Conservation (phyloP, 179 eudicot genomes). For the Sideroxylon spinosum region DNA sequence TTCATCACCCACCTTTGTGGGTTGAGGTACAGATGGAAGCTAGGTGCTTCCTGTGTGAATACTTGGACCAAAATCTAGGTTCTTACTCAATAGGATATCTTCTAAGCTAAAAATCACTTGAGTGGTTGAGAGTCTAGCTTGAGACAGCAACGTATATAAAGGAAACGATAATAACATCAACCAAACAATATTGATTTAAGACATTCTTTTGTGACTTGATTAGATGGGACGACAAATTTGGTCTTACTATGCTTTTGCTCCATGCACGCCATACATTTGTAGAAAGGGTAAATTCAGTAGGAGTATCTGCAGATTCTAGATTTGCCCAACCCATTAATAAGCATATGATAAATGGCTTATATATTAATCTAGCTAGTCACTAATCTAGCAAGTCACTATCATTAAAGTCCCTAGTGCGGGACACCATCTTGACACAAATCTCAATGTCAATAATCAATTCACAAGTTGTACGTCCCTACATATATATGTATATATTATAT, state of each 20-base stretch:
- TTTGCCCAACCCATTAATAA: constrained; percentile 7
- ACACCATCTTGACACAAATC: constrained; percentile 19
- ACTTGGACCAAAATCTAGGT: background rate
- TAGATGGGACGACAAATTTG: background rate
- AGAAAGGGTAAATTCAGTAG: too few species aligned
- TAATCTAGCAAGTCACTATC: background rate
- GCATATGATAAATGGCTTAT: constrained; percentile 3
- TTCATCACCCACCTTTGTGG: background rate
- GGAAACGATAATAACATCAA: background rate
- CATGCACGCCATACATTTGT: too few species aligned
- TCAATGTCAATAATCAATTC: constrained; percentile 7
- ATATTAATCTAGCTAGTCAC: background rate
- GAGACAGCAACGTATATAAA: background rate
- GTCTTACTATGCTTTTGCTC: background rate
- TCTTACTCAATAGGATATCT: background rate
- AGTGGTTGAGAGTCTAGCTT: background rate
- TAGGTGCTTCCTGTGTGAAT: background rate
- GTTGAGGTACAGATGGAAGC: background rate
- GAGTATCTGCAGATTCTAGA: background rate
- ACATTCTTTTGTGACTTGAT: background rate
- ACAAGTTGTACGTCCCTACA: background rate
- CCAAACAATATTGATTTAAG: background rate
- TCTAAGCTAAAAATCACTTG: background rate
- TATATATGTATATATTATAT: background rate
- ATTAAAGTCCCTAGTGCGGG: constrained; percentile 16